Conservation (phyloP, 257 asterid genomes). For the Scutellaria baicalensis region DNA sequence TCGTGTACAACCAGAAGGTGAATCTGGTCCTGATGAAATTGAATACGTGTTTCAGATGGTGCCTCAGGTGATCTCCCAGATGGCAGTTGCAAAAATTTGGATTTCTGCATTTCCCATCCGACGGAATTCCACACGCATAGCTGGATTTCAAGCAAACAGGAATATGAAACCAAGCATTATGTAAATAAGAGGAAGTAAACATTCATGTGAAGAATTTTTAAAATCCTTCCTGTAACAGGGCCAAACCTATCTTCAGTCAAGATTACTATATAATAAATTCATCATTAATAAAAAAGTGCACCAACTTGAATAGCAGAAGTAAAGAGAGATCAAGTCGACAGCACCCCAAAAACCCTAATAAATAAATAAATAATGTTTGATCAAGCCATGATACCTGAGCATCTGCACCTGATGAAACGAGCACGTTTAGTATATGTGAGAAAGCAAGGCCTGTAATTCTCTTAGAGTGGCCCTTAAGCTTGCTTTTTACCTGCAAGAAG, state of each 20-base stretch:
- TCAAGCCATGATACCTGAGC: conserved; percentile 42
- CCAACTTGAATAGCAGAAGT: neutral
- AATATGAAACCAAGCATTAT: neutral
- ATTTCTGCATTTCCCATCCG: conserved; percentile 53
- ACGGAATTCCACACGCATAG: conserved; percentile 54
- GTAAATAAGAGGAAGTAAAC: neutral
- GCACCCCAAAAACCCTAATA: neutral
- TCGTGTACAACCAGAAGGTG: conserved; percentile 64
- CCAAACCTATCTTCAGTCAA: neutral
- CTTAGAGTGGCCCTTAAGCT: conserved; percentile 62
- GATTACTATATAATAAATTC: neutral
- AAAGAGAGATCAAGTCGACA: neutral
- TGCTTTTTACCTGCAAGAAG: conserved; percentile 47
- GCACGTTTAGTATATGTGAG: conserved; percentile 41
- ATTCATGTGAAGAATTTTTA: neutral
- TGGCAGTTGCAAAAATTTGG: conserved; percentile 46
- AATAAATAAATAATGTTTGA: neutral
- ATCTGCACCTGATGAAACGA: conserved; percentile 75
- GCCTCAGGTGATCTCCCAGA: conserved; percentile 41
- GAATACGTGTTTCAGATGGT: conserved; percentile 50
- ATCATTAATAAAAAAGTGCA: neutral
- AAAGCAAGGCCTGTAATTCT: conserved; percentile 66
- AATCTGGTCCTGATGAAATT: conserved; percentile 56
- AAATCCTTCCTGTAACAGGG: neutral
- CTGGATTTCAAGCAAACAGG: conserved; percentile 16